Base-by-base conservation (phyloP, 164 flowering plant species). In the Sextonia rubra region DNA sequence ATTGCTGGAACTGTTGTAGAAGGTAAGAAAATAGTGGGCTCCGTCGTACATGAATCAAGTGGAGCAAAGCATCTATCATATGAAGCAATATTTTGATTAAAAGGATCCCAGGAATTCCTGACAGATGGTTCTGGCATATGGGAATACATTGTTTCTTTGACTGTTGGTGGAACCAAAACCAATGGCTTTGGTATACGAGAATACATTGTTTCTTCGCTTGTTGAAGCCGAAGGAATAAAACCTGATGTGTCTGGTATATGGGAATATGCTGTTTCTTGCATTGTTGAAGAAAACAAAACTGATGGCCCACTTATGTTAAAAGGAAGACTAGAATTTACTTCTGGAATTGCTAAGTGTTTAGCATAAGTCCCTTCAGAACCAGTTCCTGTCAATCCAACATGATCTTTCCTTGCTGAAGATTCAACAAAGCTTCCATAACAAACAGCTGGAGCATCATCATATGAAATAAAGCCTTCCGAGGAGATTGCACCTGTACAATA, bases 381-480 rank as follows among this genome's bases (percentile, higher is more conserved):
- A n/a, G 2, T 60, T 47, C 65, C 66, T 63, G 18, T 58, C 0
- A 47, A 60, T 62, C 61, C 73, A 56, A 55, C 56, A 11, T 55
- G 15, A 66, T 47, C 11, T 44, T 66, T 61, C 23, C 65, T 62
- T 71, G 66, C 61, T 37, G 71, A 22, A 0, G 52, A 64, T 37
- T 49, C 69, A 66, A 4, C 49, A 55, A 25, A n/a, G 24, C 72
- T 79, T 68, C 75, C 66, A 63, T 47, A 65, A 61, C 12, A 65
- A 74, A 4, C 60, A 71, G 55, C 66, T 68, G 74, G 47, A 64
- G 62, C 52, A 73, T 75, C 71, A 23, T 66, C 71, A 72, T 44
- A 47, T 48, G 55, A 27, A 22, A 64, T 71, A 52, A 71, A 73
- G 60, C 73, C 63, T 71, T 70, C 73, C 7, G 52, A 47, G 64